phyloP scores from a whole-genome alignment of 2,329 filamentous ascomycete species.

The Diplodia scrobiculata region DNA sequence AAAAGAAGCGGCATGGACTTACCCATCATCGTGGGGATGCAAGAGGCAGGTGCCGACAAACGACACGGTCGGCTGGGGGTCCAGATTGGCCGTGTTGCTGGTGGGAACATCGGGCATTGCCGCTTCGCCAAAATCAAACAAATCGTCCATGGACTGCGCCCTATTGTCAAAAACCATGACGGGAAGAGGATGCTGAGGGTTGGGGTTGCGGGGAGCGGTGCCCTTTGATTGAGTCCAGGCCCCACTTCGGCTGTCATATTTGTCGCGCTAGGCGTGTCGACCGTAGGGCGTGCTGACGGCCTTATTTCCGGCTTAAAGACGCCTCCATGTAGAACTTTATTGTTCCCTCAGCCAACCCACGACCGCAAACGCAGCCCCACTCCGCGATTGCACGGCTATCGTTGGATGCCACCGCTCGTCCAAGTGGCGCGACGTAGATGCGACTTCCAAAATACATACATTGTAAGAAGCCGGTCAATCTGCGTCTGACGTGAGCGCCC shows the following conservation, averaged over 20 bases:
- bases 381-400: background rate
- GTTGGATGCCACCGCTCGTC: too few relatives aligned
- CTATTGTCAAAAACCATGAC: conserved; percentile 23
- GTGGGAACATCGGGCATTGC: conserved; percentile 36
- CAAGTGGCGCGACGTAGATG: too few relatives aligned
- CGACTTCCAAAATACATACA: too few relatives aligned
- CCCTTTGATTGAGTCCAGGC: background rate
- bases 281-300: background rate
- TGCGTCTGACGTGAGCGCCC: background rate
- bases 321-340: too few relatives aligned
- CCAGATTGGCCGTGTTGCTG: conserved; percentile 27
- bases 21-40: conserved; percentile 37
- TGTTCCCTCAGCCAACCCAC: too few relatives aligned
- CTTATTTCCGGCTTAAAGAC: background rate
- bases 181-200: conserved; percentile 6
- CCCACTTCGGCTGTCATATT: too few relatives aligned
- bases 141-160: conserved; percentile 41
- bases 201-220: background rate
- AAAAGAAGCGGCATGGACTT: conserved; percentile 27
- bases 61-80: conserved; percentile 28
- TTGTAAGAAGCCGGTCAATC: too few relatives aligned
- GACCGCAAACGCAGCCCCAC: too few relatives aligned
- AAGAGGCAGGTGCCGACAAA: conserved; percentile 33
- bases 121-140: conserved; percentile 47
- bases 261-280: too few relatives aligned